Conservation (phyloP, 352 stramenopile species). For the Salisapilia sapeloensis region DNA sequence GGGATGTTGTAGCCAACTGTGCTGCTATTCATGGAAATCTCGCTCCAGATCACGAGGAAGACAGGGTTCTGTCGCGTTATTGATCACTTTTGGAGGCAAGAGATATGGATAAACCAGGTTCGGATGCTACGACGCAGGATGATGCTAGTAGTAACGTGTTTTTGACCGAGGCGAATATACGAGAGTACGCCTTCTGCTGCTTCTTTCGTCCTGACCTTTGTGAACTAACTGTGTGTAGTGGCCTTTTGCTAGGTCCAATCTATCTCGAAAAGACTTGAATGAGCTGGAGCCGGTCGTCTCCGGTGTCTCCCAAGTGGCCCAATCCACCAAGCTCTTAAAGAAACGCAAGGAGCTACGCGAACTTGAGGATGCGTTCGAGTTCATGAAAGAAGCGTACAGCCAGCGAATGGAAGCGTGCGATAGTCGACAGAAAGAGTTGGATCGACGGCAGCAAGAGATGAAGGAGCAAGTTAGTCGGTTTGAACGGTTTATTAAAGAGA, state of each 20-base stretch:
- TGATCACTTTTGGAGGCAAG: no score
- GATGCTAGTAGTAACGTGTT: conserved; percentile 47
- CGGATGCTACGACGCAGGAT: no score
- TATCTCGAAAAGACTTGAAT: conserved; percentile 31
- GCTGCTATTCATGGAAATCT: no score
- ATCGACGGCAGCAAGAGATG: conserved; percentile 83
- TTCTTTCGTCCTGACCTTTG: neutral
- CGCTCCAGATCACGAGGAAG: no score
- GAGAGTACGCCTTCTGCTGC: conserved; percentile 11
- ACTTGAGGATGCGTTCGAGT: conserved; percentile 82
- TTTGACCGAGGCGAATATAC: conserved; percentile 54
- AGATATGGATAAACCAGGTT: no score
- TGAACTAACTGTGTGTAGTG: neutral
- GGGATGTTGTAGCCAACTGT: no score
- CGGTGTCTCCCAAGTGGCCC: conserved; percentile 74
- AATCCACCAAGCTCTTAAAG: conserved; percentile 83
- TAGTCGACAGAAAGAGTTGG: conserved; percentile 55
- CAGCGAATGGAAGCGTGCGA: conserved; percentile 81
- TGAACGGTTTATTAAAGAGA: conserved; percentile 90
- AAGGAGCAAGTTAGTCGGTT: conserved; percentile 82
- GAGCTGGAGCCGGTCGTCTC: conserved; percentile 67
- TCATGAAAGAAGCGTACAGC: conserved; percentile 87
- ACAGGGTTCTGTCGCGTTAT: no score
- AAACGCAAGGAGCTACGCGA: conserved; percentile 89
- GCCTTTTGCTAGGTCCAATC: conserved; percentile 23